A percentile compares a stretch with the other conserved stretches of the same genome.
Evolutionary conservation across 352 stramenopile species (phyloP).

Genomic region (Phytophthora uliginosa): DNA sequence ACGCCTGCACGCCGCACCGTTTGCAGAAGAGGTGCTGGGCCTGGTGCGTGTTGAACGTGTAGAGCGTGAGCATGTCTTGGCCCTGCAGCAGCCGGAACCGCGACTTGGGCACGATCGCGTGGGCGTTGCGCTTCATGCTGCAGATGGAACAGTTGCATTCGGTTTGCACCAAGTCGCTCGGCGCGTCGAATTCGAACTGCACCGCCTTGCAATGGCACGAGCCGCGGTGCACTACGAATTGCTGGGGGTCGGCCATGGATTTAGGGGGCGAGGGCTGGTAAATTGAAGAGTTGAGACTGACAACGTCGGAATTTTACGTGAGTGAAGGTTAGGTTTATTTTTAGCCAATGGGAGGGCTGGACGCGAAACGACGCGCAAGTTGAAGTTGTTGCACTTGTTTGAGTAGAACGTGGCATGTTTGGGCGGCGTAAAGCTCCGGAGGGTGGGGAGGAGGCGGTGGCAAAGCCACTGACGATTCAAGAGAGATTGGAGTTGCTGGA

Average conservation of each 20-base stretch:
- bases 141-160: conserved; percentile 92
- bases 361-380: conserved; percentile 24
- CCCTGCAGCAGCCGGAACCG: conserved; percentile 66
- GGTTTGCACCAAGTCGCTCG: conserved; percentile 61
- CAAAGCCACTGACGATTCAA: conserved; percentile 20
- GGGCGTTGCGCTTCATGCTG: conserved; percentile 81
- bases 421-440: conserved; percentile 14
- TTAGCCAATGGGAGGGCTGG: conserved; percentile 9
- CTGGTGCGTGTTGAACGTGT: conserved; percentile 87
- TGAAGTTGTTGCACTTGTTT: conserved; percentile 14
- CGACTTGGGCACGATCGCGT: conserved; percentile 70
- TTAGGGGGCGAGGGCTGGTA: neutral
- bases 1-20: conserved; percentile 78
- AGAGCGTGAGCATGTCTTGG: conserved; percentile 64
- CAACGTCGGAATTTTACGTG: conserved; percentile 13
- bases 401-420: conserved; percentile 20
- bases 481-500: conserved; percentile 32
- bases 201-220: conserved; percentile 81
- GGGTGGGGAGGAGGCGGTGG: neutral
- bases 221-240: conserved; percentile 18
- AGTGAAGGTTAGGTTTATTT: conserved; percentile 17
- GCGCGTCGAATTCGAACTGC: conserved; percentile 75
- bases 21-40: conserved; percentile 89
- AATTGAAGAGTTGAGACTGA: conserved; percentile 9
- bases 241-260: neutral